Evolutionary conservation across 1,284 basidiomycete genomes (phyloP).

Genomic region (Fereydounia khargensis): DNA sequence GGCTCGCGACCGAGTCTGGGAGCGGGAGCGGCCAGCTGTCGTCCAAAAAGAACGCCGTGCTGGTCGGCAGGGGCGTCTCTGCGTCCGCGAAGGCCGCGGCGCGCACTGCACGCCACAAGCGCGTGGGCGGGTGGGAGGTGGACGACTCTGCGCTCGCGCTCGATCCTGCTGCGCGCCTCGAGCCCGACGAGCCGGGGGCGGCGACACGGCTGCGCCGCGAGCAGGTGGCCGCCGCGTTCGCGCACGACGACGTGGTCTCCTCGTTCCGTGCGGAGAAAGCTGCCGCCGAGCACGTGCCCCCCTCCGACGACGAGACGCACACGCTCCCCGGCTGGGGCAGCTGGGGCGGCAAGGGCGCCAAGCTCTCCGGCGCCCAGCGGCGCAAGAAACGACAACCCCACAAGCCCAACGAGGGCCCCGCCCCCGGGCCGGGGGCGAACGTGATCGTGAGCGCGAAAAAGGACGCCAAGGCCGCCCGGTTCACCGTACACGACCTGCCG

Average conservation of each 20-base stretch:
- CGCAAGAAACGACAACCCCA: neutral
- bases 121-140: slow-evolving; percentile 13
- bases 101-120: slow-evolving; percentile 18
- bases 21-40: slow-evolving; percentile 10
- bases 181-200: slow-evolving; percentile 8
- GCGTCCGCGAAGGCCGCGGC: slow-evolving; percentile 24
- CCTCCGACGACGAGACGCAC: slow-evolving; percentile 71
- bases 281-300: slow-evolving; percentile 77
- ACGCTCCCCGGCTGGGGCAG: slow-evolving; percentile 94
- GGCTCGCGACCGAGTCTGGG: slow-evolving; percentile 14
- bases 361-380: slow-evolving; percentile 24
- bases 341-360: slow-evolving; percentile 79
- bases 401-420: neutral
- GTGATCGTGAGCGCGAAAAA: slow-evolving; percentile 91
- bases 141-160: slow-evolving; percentile 26
- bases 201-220: slow-evolving; percentile 74
- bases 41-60: slow-evolving; percentile 28
- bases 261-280: slow-evolving; percentile 82
- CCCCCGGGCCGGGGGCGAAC: slow-evolving; percentile 72
- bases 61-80: slow-evolving; percentile 7
- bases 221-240: slow-evolving; percentile 89
- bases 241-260: slow-evolving; percentile 88
- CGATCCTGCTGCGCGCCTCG: slow-evolving; percentile 3
- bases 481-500: slow-evolving; percentile 82
- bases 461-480: slow-evolving; percentile 88